Percentiles rank a stretch among this genome's conserved stretches.
Evolutionary conservation across 257 asterid genomes (phyloP).

Genomic region (Phtheirospermum japonicum): DNA sequence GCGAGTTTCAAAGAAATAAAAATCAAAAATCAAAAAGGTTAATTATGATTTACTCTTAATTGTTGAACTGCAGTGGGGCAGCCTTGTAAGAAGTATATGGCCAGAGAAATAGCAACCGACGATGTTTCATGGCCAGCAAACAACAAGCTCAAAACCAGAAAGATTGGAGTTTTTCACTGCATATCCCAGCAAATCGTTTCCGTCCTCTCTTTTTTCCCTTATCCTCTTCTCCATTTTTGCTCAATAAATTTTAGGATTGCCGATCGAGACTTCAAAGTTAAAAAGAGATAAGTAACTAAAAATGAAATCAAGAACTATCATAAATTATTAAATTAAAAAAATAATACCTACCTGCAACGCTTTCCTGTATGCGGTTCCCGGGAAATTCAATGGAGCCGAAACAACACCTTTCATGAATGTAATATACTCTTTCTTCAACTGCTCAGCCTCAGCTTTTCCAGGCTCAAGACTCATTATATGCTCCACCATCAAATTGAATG

Average conservation of each 20-base stretch:
- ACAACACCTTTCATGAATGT: constrained; percentile 97
- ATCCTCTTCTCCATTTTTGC: constrained; percentile 70
- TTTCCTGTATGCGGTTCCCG: constrained; percentile 88
- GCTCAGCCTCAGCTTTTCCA: constrained; percentile 70
- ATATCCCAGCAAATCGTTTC: constrained; percentile 82
- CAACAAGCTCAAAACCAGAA: constrained; percentile 70
- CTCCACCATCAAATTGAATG: constrained; percentile 88
- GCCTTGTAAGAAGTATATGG: constrained; percentile 69
- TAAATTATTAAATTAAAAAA: neutral
- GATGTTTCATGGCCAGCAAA: constrained; percentile 98
- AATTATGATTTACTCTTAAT: constrained; percentile 30
- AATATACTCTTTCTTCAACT: constrained; percentile 71
- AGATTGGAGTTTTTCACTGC: constrained; percentile 76
- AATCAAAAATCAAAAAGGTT: neutral
- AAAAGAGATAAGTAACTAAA: too few species aligned
- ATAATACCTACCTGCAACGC: constrained; percentile 78
- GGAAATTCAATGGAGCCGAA: constrained; percentile 88
- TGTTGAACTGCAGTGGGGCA: constrained; percentile 61
- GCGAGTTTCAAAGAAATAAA: neutral
- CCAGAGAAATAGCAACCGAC: constrained; percentile 73
- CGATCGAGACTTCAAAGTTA: constrained; percentile 61
- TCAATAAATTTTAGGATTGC: constrained; percentile 70
- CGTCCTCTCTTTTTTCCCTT: constrained; percentile 34
- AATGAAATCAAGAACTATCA: neutral
- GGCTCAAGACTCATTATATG: constrained; percentile 90